Base-by-base conservation (phyloP, 176 grass and related monocot species). In the Rhynchospora pubera region DNA sequence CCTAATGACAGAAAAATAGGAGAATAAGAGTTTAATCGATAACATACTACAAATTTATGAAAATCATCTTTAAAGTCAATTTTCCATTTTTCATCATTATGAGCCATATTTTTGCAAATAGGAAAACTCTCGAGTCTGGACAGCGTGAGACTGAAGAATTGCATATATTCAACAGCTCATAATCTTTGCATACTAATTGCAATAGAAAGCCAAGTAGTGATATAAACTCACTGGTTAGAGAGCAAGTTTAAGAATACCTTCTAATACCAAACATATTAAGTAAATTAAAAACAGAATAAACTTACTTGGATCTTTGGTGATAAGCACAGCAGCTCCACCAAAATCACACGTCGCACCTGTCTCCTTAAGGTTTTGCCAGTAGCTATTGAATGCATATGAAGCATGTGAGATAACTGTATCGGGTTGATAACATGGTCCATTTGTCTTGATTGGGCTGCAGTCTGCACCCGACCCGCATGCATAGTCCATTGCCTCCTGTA, bases 401-500 rank as follows among this genome's bases (percentile, higher is more conserved):
- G 91, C 94, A 60, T 97, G 94, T 1, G 91, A 89, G 15, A 97
- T 82, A 57, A 97, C 77, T 46, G 91, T 97, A 62, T 91, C 59
- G 15, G 94, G 94, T 83, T 87, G 84, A 88, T 86, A 93, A 78
- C 94, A 97, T 5, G 84, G 48, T 22, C 94, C 94, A 30, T 9
- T 78, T 9, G 91, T 77, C 81, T 64, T 64, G 59, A 97, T 88
- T 9, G 87, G 88, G 6, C 72, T 77, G 91, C 94, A 97, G 58
- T 87, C 84, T n/a, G 85, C 91, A 45, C 94, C 94, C 2, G 86
- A 79, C 5, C 86, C 87, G 72, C 94, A 93, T 22, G 94, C 94
- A 77, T 97, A 97, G 84, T 97, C 91, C 94, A 97, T 91, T 28
- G 91, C 94, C 21, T 93, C 94, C 82, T 93, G 91, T 68, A 97